These are phyloP conservation scores for Pyrenopolyporus hunteri DNA, from an alignment of 495 filamentous ascomycete species.

Conservation along the genomic window DNA sequence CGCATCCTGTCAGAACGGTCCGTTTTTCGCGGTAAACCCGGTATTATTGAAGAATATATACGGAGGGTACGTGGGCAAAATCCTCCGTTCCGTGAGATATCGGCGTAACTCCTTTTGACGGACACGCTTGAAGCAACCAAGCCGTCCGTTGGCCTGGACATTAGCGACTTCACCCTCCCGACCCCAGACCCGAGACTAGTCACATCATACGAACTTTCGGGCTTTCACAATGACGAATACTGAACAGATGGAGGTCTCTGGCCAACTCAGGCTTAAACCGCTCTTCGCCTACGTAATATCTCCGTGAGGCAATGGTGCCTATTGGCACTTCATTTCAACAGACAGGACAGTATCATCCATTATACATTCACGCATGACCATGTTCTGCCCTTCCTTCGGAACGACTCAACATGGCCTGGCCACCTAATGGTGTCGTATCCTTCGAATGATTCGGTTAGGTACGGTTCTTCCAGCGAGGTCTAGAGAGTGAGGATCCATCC, in stretches of 20 bases:
- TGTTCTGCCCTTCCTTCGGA: not conserved
- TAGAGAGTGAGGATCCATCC: not conserved
- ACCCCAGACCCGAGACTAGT: not conserved
- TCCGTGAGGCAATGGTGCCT: not conserved
- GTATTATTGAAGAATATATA: not conserved
- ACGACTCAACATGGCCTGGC: not conserved
- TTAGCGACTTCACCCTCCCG: not conserved
- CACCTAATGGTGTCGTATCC: not conserved
- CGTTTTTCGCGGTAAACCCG: not conserved
- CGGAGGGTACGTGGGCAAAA: not conserved
- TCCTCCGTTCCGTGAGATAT: not conserved
- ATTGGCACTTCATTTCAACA: not conserved
- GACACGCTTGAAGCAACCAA: not conserved
- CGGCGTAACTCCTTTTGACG: not conserved
- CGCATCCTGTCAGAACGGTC: not conserved
- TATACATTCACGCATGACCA: not conserved
- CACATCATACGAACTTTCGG: not conserved
- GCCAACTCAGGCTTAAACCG: not conserved
- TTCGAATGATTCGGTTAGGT: not conserved
- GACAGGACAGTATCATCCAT: not conserved
- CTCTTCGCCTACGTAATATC: not conserved
- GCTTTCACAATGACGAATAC: not conserved
- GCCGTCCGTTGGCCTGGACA: not conserved
- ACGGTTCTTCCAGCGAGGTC: not conserved
- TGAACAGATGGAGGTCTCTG: not conserved